Evolutionary conservation across 1,284 basidiomycete genomes (phyloP), one percentile per base, ranked within the genome.

Genomic region (Ustilago hordei): DNA sequence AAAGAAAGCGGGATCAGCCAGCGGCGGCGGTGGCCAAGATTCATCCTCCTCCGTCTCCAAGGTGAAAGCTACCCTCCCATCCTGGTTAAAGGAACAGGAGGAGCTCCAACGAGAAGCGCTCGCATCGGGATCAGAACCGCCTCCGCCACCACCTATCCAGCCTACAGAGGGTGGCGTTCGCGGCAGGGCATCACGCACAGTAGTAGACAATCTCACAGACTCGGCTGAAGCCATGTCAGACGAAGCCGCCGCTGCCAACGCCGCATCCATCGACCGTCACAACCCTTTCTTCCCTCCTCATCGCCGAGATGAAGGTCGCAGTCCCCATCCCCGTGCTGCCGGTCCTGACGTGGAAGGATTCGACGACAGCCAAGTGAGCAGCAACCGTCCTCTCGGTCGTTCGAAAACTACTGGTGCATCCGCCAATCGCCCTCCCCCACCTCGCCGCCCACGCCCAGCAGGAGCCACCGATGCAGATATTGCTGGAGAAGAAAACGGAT

Each of bases 11-110:
- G 56, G 48, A 6, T 55, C 66, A 13, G 54, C 38, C 5, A 34
- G 43, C 36, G 66, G 45, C 13, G 39, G 43, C 36, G 66, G 39
- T 12, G 60, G 71, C 6, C 60, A 59, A 1, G 23, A 28, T 28
- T 28, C 23, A 19, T 56, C 73, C 11, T 58, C 65, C 38, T 31
- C 62, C 17, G 48, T 79, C 28, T 50, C 69, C 28, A 74, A 72
- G 39, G 73, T 69, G 60, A 83, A 83, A 53, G 66, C 69, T 1
- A 78, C 74, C 0, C 54, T 85, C 35, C 84, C 84, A 2, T 72
- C 78, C 4, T 86, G 84, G 84, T 67, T 86, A 47, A 79, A 79
- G 52, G 84, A 86, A 71, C 84, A 86, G 60, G 83, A 86, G 47
- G 79, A 81, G 64, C 60, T 84, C 38, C 81, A 82, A 62, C 67